Base-by-base conservation (phyloP, 306 rosid genomes). In the Prunus mira region DNA sequence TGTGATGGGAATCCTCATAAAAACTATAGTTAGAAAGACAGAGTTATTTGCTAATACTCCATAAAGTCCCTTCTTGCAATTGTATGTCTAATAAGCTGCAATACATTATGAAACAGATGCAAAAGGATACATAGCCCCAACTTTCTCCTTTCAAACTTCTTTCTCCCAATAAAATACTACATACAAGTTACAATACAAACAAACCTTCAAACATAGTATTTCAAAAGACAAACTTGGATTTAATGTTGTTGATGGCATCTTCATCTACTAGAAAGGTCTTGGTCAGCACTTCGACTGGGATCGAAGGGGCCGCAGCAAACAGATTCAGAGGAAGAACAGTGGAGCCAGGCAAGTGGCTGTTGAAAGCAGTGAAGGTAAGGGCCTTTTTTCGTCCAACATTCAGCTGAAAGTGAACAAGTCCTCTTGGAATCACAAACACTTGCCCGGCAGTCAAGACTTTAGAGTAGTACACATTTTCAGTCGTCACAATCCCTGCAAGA, bases 381-480 rank as follows among this genome's bases (percentile, higher is more conserved):
- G 82, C 79, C 41, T 41, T 72, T 10, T 54, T 30, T 10, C n/a
- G 14, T 43, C 82, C 84, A 76, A 80, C 71, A 56, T 80, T 80
- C n/a, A 57, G 79, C 87, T 87, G 88, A 50, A 87, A 79, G 81
- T 84, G 88, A 65, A 87, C 84, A 2, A 84, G 84, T 57, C 88
- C 85, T 22, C 65, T 19, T 58, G 85, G 85, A 63, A 74, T 32
- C 14, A 77, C 74, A 60, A 84, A 84, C 80, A 74, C 75, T 78
- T 75, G 58, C 57, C 83, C 69, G 1, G 32, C 74, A 73, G 25
- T 78, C 80, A 81, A 73, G 47, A 78, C 74, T 70, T 84, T 78
- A 0, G 69, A 79, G 61, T 57, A 50, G 15, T 20, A 77, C 73
- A 76, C 84, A 64, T 73, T 77, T 20, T 43, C 56, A 9, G 87